Evolutionary conservation across 169 alveolate species (phyloP).

Genomic region (Eimeria brunetti): DNA sequence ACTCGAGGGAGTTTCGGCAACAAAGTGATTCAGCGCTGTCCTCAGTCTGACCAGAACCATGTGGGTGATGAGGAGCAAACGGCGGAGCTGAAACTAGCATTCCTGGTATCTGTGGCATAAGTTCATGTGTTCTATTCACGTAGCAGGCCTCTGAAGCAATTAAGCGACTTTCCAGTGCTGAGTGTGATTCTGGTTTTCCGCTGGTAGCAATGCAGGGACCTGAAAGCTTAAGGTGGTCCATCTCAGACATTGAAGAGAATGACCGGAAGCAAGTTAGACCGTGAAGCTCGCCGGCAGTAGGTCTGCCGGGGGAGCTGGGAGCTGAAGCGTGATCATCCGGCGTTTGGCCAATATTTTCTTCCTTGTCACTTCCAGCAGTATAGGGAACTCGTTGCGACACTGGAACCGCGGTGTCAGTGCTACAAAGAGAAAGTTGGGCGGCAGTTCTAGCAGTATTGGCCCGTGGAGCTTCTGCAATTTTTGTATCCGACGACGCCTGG

Average conservation of each 20-base stretch:
- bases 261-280: not conserved
- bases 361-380: constrained; percentile 25
- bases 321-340: not conserved
- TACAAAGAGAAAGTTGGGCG: not conserved
- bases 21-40: not conserved
- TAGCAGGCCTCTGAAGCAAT: constrained; percentile 10
- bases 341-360: not conserved
- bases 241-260: not conserved
- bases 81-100: constrained; percentile 11
- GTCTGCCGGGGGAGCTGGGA: not conserved
- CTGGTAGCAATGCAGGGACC: not conserved
- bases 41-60: not conserved
- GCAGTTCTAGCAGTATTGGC: not conserved
- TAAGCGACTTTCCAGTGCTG: not conserved
- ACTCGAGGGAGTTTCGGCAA: not conserved
- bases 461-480: not conserved
- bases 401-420: not conserved
- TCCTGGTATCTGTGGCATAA: not conserved
- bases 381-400: not conserved
- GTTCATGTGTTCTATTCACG: constrained; percentile 11
- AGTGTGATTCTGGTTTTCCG: not conserved
- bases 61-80: not conserved
- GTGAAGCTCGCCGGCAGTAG: not conserved
- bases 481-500: not conserved
- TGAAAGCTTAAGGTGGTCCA: constrained; percentile 4